Evolutionary conservation across 495 filamentous ascomycete genomes (phyloP).

Genomic region (Delitschia confertaspora): DNA sequence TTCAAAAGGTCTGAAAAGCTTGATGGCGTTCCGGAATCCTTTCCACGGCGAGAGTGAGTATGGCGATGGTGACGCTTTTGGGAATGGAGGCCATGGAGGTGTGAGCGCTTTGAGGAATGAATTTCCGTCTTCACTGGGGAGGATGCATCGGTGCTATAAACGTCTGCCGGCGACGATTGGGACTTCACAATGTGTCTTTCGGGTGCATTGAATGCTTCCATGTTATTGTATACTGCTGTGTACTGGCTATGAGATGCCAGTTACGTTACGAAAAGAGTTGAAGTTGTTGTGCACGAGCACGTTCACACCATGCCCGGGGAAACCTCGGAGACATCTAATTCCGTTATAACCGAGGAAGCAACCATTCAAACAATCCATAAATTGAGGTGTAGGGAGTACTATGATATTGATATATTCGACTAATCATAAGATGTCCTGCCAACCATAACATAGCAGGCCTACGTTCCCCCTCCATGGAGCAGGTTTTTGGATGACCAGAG

Average conservation of each 20-base stretch:
- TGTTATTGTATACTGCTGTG: conserved; percentile 18
- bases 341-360: too few species aligned
- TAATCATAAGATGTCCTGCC: too few species aligned
- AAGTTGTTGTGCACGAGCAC: too few species aligned
- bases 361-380: too few species aligned
- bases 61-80: conserved; percentile 17
- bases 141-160: conserved; percentile 9
- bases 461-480: too few species aligned
- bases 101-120: conserved; percentile 9
- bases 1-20: conserved; percentile 25
- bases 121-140: conserved; percentile 19
- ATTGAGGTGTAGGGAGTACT: too few species aligned
- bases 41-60: conserved; percentile 15
- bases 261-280: too few species aligned
- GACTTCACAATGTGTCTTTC: background rate
- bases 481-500: too few species aligned
- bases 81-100: conserved; percentile 18
- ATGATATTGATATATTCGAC: too few species aligned
- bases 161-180: conserved; percentile 7
- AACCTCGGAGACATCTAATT: too few species aligned
- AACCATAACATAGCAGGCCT: too few species aligned
- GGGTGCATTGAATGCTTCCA: conserved; percentile 19
- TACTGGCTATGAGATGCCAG: conserved; percentile 3
- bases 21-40: conserved; percentile 13
- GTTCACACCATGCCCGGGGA: too few species aligned